A percentile compares a stretch with the other conserved stretches of the same genome.
These are phyloP conservation scores for Pseudopyricularia javanii DNA, from an alignment of 2,329 filamentous ascomycete species.

Conservation along the genomic window DNA sequence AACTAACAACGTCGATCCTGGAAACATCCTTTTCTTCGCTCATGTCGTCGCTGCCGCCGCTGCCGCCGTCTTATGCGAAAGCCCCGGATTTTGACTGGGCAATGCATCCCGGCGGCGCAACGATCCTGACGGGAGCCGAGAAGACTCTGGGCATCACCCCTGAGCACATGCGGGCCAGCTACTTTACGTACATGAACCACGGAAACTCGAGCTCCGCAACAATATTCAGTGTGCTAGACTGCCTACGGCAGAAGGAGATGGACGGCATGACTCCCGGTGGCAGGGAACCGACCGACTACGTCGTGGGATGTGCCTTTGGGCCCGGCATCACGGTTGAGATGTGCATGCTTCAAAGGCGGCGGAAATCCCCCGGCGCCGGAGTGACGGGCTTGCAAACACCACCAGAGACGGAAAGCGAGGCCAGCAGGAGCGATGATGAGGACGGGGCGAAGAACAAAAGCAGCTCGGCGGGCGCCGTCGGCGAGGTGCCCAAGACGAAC, in stretches of 20 bases:
- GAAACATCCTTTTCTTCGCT: constrained; percentile 42
- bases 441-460: constrained; percentile 8
- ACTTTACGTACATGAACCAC: constrained; percentile 54
- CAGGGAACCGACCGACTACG: constrained; percentile 35
- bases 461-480: background rate
- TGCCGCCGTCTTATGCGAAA: constrained; percentile 29
- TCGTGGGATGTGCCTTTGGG: constrained; percentile 58
- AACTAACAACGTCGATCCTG: constrained; percentile 38
- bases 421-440: constrained; percentile 26
- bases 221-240: constrained; percentile 54
- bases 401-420: constrained; percentile 41
- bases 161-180: constrained; percentile 57
- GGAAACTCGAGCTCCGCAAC: constrained; percentile 61
- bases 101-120: constrained; percentile 56
- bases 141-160: constrained; percentile 41
- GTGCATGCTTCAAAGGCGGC: constrained; percentile 47
- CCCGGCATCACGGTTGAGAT: constrained; percentile 59
- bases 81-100: constrained; percentile 60
- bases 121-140: constrained; percentile 53
- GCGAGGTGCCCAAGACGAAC: background rate
- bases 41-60: constrained; percentile 26
- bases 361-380: constrained; percentile 12
- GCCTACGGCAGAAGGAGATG: constrained; percentile 47
- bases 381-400: constrained; percentile 33
- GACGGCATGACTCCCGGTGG: constrained; percentile 39